Evolutionary conservation across 169 alveolate species (phyloP).

Genomic region (Cryptosporidium viatorum): DNA sequence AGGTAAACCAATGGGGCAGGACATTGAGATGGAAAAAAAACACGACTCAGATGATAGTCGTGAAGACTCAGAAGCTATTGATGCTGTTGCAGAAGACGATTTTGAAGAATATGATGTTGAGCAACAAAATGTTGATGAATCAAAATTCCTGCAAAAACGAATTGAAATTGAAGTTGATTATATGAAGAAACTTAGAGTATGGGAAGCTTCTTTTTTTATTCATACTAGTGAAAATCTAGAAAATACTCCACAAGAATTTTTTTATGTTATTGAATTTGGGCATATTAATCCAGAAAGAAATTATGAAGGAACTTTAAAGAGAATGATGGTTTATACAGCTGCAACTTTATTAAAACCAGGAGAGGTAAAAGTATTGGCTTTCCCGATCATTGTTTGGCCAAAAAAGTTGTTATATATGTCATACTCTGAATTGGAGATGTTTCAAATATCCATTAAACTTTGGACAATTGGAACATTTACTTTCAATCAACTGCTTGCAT

Average conservation of each 20-base stretch:
- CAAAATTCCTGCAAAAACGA: neutral
- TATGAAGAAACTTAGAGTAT: slow-evolving; percentile 58
- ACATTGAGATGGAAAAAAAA: slow-evolving; percentile 40
- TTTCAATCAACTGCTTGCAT: slow-evolving; percentile 84
- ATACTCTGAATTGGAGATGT: slow-evolving; percentile 85
- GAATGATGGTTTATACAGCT: slow-evolving; percentile 68
- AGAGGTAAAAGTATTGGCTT: slow-evolving; percentile 23
- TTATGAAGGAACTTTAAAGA: slow-evolving; percentile 40
- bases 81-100: slow-evolving; percentile 12
- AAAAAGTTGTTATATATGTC: slow-evolving; percentile 81
- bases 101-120: slow-evolving; percentile 33
- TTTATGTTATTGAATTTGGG: slow-evolving; percentile 71
- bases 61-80: neutral
- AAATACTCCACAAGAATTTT: slow-evolving; percentile 48
- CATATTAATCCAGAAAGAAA: slow-evolving; percentile 73
- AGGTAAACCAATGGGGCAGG: slow-evolving; percentile 46
- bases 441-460: slow-evolving; percentile 82
- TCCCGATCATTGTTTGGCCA: slow-evolving; percentile 80
- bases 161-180: slow-evolving; percentile 24
- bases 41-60: slow-evolving; percentile 28
- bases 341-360: slow-evolving; percentile 57
- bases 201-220: slow-evolving; percentile 70
- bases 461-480: slow-evolving; percentile 84
- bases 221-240: slow-evolving; percentile 67
- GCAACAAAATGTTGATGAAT: slow-evolving; percentile 24